Conservation (phyloP, 768 basidiomycete genomes). For the Termitomyces sp. region DNA sequence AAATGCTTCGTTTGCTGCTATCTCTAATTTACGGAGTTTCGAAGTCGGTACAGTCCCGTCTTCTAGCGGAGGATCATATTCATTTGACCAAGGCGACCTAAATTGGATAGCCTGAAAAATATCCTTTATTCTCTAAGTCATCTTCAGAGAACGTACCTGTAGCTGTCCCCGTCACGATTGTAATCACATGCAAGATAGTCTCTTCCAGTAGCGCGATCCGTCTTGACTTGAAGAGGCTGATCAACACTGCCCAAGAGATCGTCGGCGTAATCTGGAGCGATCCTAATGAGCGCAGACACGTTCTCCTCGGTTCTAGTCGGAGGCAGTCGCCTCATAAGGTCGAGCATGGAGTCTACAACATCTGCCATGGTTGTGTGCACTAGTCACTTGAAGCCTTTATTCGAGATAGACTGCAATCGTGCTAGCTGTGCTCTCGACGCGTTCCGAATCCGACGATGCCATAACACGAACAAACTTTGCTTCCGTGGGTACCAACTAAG, state of each 20-base stretch:
- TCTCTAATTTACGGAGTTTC: slow-evolving; percentile 86
- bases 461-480: neutral
- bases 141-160: slow-evolving; percentile 48
- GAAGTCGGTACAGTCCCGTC: slow-evolving; percentile 84
- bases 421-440: neutral
- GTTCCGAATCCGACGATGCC: neutral
- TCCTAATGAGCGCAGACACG: slow-evolving; percentile 69
- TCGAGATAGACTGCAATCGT: neutral
- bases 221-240: slow-evolving; percentile 80
- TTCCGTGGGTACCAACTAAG: too few species aligned
- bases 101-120: neutral
- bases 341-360: slow-evolving; percentile 87
- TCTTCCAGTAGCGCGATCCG: slow-evolving; percentile 73
- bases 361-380: slow-evolving; percentile 56
- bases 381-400: neutral
- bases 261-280: slow-evolving; percentile 92
- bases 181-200: slow-evolving; percentile 95
- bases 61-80: slow-evolving; percentile 85
- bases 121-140: neutral
- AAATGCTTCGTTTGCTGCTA: slow-evolving; percentile 92
- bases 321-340: slow-evolving; percentile 93
- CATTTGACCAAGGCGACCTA: slow-evolving; percentile 98
- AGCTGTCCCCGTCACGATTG: slow-evolving; percentile 88
- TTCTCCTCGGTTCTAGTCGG: slow-evolving; percentile 87
- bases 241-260: slow-evolving; percentile 94